These are phyloP conservation scores for Immersiporthe knoxdaviesiana DNA, from an alignment of 2,329 filamentous ascomycete genomes.

Conservation along the genomic window DNA sequence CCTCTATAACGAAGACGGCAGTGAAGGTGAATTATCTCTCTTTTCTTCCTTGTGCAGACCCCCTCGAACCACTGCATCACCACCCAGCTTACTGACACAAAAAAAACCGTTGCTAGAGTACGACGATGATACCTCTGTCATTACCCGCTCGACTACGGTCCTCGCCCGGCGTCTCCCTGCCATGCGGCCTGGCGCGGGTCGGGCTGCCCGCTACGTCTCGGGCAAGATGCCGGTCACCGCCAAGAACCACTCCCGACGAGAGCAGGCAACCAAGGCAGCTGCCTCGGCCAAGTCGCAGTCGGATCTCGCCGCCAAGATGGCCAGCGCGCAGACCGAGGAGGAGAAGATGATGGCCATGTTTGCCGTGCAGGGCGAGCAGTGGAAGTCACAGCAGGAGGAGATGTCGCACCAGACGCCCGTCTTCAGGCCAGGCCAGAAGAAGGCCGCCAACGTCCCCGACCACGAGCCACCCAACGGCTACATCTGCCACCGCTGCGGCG, in stretches of 20 bases:
- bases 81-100: constrained; percentile 11
- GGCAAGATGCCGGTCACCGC: constrained; percentile 92
- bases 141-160: constrained; percentile 91
- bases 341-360: constrained; percentile 94
- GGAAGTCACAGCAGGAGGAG: constrained; percentile 90
- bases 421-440: constrained; percentile 65
- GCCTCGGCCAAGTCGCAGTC: constrained; percentile 54
- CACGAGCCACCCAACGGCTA: constrained; percentile 93
- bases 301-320: constrained; percentile 67
- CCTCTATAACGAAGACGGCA: constrained; percentile 90
- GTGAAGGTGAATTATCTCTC: constrained; percentile 77
- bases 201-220: constrained; percentile 92
- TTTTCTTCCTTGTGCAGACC: not conserved
- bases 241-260: constrained; percentile 74
- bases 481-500: constrained; percentile 92
- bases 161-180: constrained; percentile 87
- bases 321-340: constrained; percentile 84
- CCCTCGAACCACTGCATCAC: not conserved
- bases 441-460: constrained; percentile 78
- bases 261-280: constrained; percentile 62
- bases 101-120: constrained; percentile 69
- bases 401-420: constrained; percentile 78
- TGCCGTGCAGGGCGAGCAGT: constrained; percentile 85
- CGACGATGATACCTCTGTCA: constrained; percentile 96
- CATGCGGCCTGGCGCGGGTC: constrained; percentile 80